Percentiles rank a stretch among this genome's conserved stretches.
Conservation (phyloP, 176 grass and related monocot genomes). For the Cenchrus fungigraminus region DNA sequence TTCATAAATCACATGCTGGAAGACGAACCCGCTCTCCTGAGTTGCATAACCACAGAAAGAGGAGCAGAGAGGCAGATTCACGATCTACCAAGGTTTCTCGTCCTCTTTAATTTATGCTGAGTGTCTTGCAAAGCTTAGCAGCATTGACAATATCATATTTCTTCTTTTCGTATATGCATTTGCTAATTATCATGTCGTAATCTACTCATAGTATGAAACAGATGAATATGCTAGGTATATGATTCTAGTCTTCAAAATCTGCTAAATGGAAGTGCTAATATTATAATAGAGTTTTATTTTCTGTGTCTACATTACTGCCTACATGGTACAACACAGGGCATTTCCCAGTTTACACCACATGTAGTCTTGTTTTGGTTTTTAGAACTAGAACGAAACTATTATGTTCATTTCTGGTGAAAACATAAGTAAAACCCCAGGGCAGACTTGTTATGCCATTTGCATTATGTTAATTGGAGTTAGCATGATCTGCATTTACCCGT, state of each 20-base stretch:
- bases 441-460: background rate
- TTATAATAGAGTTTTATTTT: background rate
- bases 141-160: background rate
- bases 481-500: background rate
- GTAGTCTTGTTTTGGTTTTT: background rate
- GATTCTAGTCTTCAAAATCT: background rate
- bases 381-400: background rate
- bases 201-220: conserved; percentile 7
- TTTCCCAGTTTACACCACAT: conserved; percentile 17
- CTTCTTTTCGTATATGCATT: conserved; percentile 2
- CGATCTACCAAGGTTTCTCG: conserved; percentile 59
- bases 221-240: conserved; percentile 10
- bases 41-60: conserved; percentile 53
- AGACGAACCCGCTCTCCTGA: conserved; percentile 43
- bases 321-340: background rate
- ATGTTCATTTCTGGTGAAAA: background rate
- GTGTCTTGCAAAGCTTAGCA: conserved; percentile 22
- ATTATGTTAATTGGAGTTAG: conserved; percentile 3
- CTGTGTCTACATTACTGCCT: background rate
- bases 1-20: conserved; percentile 38
- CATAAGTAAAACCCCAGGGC: background rate
- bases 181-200: conserved; percentile 16
- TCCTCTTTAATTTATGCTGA: background rate
- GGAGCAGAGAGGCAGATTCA: conserved; percentile 54
- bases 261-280: background rate